These are phyloP conservation scores for Sequoiadendron giganteum DNA, from an alignment of 75 land plant species.

Conservation along the genomic window DNA sequence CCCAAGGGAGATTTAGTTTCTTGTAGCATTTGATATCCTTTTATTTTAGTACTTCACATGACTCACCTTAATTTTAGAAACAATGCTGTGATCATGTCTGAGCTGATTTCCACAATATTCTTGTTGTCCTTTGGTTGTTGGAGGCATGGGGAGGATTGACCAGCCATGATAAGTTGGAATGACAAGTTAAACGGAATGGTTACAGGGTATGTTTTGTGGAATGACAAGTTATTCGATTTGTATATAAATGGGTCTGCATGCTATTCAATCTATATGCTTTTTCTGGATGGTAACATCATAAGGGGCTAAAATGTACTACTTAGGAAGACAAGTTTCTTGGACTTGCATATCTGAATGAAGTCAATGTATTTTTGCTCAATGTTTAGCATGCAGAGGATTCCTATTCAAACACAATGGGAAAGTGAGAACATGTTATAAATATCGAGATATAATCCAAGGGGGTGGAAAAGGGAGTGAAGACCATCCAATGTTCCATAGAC, in stretches of 20 bases:
- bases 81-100: background rate
- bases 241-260: background rate
- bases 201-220: background rate
- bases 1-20: background rate
- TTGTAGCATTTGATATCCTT: background rate
- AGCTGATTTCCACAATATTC: background rate
- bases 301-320: background rate
- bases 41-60: background rate
- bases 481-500: too few species aligned
- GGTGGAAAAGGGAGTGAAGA: too few species aligned
- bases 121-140: background rate
- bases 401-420: background rate
- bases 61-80: background rate
- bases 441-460: too few species aligned
- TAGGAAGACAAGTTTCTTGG: background rate
- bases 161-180: background rate
- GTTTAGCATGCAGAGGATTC: background rate
- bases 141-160: background rate
- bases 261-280: background rate
- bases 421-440: too few species aligned
- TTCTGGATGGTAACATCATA: background rate
- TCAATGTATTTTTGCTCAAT: background rate
- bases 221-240: too few species aligned
- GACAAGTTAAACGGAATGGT: background rate
- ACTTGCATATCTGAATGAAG: background rate